These are phyloP conservation scores for Camelina laxa DNA, from an alignment of 345 rosid species.

Conservation along the genomic window DNA sequence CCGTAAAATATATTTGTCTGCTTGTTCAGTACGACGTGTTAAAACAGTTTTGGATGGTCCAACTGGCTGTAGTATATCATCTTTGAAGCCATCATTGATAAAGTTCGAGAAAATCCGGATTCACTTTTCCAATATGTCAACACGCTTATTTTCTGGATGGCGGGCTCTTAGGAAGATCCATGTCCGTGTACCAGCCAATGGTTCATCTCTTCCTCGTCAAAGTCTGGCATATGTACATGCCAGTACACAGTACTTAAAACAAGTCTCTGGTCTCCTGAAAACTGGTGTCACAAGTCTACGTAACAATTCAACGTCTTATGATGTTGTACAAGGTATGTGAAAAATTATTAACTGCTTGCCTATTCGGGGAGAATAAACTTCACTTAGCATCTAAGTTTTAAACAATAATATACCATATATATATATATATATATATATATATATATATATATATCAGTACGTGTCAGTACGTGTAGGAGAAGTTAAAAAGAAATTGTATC, in stretches of 20 bases:
- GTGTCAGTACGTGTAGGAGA: conserved; percentile 4
- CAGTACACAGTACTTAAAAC: conserved; percentile 86
- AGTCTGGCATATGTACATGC: conserved; percentile 95
- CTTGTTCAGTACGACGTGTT: conserved; percentile 81
- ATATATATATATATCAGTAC: too few relatives aligned
- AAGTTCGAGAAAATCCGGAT: conserved; percentile 63
- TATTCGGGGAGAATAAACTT: not conserved
- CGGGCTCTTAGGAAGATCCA: conserved; percentile 65
- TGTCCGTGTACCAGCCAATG: conserved; percentile 65
- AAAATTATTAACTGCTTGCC: conserved; percentile 22
- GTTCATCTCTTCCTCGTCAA: conserved; percentile 87
- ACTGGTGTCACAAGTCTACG: conserved; percentile 89
- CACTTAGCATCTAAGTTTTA: not conserved
- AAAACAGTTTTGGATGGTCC: conserved; percentile 78
- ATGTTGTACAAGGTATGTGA: conserved; percentile 72
- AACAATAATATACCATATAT: not conserved
- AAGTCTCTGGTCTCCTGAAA: conserved; percentile 93
- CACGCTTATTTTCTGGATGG: conserved; percentile 71
- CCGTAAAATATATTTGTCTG: conserved; percentile 14
- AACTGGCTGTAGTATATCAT: conserved; percentile 80
- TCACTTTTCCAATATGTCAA: conserved; percentile 66
- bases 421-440: too few relatives aligned
- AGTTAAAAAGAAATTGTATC: conserved; percentile 3
- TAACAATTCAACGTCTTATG: conserved; percentile 90
- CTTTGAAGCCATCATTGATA: conserved; percentile 61